phyloP scores from a whole-genome alignment of 768 basidiomycete species.

The Austroboletus festivus region DNA sequence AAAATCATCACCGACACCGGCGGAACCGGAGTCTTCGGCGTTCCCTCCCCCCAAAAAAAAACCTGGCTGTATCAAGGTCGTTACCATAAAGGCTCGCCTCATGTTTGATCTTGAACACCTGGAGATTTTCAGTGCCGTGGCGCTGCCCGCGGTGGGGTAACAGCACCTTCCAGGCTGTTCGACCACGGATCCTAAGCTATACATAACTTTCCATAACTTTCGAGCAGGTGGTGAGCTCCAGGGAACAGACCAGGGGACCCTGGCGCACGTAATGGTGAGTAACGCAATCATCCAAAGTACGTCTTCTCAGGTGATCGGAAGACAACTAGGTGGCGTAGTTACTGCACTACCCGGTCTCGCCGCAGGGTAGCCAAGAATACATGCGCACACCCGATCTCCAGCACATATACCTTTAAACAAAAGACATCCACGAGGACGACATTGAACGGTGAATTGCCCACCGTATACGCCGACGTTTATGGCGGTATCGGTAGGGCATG shows the following conservation, averaged over 20 bases:
- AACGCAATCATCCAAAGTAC: neutral
- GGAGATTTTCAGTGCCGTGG: slow-evolving; percentile 13
- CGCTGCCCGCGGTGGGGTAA: slow-evolving; percentile 1
- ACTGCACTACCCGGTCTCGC: neutral
- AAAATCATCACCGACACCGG: neutral
- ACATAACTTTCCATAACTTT: neutral
- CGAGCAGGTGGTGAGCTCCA: no score
- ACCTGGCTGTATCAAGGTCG: neutral
- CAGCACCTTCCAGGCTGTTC: slow-evolving; percentile 4
- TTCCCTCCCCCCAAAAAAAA: neutral
- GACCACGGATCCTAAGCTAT: neutral
- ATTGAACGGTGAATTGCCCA: no score
- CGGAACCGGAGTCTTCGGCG: neutral
- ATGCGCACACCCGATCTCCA: neutral
- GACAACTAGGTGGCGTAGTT: neutral
- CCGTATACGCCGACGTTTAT: neutral
- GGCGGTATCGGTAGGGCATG: neutral
- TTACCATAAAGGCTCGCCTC: neutral
- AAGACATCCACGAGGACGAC: no score
- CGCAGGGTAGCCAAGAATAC: slow-evolving; percentile 2
- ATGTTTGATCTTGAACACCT: neutral
- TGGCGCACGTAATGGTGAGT: neutral
- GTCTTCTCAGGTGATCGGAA: neutral
- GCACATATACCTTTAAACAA: neutral
- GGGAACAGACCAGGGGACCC: neutral